These are phyloP conservation scores for Monosporascus sp. DNA, from an alignment of 2,329 filamentous ascomycete genomes.

Conservation along the genomic window DNA sequence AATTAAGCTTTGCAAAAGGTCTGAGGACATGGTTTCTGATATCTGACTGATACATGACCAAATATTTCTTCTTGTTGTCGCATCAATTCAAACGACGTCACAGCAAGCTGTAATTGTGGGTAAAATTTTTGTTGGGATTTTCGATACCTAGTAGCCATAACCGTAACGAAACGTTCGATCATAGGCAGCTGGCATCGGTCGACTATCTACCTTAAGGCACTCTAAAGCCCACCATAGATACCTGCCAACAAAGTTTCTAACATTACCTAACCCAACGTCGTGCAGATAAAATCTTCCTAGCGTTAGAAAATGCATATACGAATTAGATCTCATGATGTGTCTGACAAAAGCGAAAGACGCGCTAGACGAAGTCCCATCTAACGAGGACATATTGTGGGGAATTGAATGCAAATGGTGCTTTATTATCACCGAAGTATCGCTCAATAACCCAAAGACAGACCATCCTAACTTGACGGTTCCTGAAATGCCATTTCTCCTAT, in stretches of 20 bases:
- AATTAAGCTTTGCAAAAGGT: too few relatives aligned
- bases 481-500: conserved; percentile 1
- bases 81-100: not conserved
- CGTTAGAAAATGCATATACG: not conserved
- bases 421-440: conserved; percentile 9
- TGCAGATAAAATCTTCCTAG: not conserved
- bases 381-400: too few relatives aligned
- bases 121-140: not conserved
- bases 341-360: too few relatives aligned
- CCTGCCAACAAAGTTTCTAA: too few relatives aligned
- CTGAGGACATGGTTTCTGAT: too few relatives aligned
- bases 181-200: not conserved
- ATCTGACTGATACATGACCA: too few relatives aligned
- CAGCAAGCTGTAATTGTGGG: not conserved
- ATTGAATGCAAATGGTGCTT: too few relatives aligned
- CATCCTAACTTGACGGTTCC: too few relatives aligned
- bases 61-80: not conserved
- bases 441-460: conserved; percentile 2
- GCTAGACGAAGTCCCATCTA: too few relatives aligned
- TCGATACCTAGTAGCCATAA: not conserved
- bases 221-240: not conserved
- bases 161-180: too few relatives aligned
- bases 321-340: too few relatives aligned
- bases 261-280: too few relatives aligned
- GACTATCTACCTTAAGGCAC: not conserved